A percentile compares a stretch with the other conserved stretches of the same genome.
phyloP scores from a whole-genome alignment of 495 filamentous ascomycete genomes.

The Podospora appendiculata region DNA sequence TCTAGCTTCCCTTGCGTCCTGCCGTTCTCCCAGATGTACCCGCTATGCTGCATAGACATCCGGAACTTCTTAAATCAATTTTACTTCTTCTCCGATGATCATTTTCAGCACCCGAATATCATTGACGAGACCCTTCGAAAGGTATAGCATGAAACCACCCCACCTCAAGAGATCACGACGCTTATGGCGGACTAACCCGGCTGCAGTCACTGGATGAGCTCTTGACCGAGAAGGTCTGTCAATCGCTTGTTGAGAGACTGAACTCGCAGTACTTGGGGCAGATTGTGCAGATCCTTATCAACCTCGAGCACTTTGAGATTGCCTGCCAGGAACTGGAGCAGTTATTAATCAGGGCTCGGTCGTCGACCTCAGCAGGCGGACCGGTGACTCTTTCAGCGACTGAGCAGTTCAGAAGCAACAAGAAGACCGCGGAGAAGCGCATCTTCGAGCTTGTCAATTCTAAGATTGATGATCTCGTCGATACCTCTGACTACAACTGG shows the following conservation, averaged over 20 bases:
- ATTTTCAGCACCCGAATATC: slow-evolving; percentile 77
- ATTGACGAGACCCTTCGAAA: slow-evolving; percentile 84
- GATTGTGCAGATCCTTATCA: slow-evolving; percentile 97
- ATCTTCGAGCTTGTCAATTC: slow-evolving; percentile 98
- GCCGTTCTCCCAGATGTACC: slow-evolving; percentile 98
- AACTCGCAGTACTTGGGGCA: slow-evolving; percentile 90
- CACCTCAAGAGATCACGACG: too few relatives aligned
- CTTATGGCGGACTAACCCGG: background rate
- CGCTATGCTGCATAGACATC: slow-evolving; percentile 94
- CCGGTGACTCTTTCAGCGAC: slow-evolving; percentile 73
- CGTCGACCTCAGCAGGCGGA: slow-evolving; percentile 65
- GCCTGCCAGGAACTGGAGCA: slow-evolving; percentile 84
- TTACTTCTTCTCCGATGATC: slow-evolving; percentile 89
- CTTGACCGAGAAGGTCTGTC: slow-evolving; percentile 82
- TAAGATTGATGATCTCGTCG: slow-evolving; percentile 96
- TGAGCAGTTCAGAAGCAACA: slow-evolving; percentile 76
- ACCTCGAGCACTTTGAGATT: slow-evolving; percentile 91
- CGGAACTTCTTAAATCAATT: slow-evolving; percentile 94
- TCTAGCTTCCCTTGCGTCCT: slow-evolving; percentile 79
- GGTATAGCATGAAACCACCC: slow-evolving; percentile 26
- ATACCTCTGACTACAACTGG: slow-evolving; percentile 97
- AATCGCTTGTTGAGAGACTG: slow-evolving; percentile 79
- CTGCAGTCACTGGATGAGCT: slow-evolving; percentile 69
- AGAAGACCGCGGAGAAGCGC: slow-evolving; percentile 92
- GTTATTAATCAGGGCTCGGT: slow-evolving; percentile 71